These are phyloP conservation scores for Pleurotus pulmonarius DNA, from an alignment of 768 basidiomycete genomes.

Conservation along the genomic window DNA sequence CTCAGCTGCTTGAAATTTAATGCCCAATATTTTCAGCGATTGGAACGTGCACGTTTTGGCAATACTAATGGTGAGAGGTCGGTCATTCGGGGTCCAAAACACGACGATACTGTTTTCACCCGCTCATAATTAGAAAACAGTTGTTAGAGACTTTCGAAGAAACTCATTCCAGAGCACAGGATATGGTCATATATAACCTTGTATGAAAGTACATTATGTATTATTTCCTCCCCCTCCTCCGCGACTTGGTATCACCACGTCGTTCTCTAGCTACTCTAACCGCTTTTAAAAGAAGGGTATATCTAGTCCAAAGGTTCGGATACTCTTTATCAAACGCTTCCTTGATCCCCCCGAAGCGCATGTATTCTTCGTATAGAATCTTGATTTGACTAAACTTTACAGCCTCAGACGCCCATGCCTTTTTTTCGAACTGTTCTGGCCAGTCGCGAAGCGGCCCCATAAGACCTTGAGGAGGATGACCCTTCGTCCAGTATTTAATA, in stretches of 20 bases:
- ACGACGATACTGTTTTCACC: too few species aligned
- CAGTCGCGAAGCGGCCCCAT: background rate
- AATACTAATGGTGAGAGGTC: too few species aligned
- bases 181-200: too few species aligned
- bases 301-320: background rate
- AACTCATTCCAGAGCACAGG: too few species aligned
- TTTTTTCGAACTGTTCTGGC: background rate
- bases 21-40: too few species aligned
- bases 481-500: background rate
- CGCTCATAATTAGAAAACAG: too few species aligned
- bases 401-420: background rate
- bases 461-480: background rate
- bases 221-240: too few species aligned
- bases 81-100: too few species aligned
- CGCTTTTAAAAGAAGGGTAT: background rate
- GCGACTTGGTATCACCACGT: background rate
- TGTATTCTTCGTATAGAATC: background rate
- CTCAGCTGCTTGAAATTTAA: too few species aligned
- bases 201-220: too few species aligned
- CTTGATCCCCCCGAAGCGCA: background rate
- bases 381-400: background rate
- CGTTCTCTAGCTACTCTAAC: background rate
- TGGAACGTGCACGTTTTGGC: too few species aligned
- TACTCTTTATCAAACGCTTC: background rate
- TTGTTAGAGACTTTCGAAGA: too few species aligned